A percentile compares a stretch with the other conserved stretches of the same genome.
These are phyloP conservation scores for Ustilago shanxiensis DNA, from an alignment of 1,284 basidiomycete genomes.

Conservation along the genomic window DNA sequence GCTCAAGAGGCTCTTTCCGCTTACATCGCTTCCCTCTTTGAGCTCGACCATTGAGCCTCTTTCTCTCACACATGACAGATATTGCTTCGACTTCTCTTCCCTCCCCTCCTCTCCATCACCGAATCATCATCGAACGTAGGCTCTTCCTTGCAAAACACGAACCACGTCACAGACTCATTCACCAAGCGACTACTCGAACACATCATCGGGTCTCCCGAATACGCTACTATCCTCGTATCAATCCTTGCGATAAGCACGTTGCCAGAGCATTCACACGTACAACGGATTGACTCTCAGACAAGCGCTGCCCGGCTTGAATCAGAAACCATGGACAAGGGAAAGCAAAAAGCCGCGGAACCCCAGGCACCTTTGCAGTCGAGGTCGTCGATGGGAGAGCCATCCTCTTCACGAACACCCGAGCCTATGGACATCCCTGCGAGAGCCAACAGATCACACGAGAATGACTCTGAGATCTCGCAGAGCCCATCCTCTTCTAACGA, in stretches of 20 bases:
- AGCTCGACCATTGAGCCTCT: neutral
- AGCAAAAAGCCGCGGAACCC: conserved; percentile 22
- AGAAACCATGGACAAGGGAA: conserved; percentile 31
- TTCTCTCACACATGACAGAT: too few relatives aligned
- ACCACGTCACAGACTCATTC: neutral
- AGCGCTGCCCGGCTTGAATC: neutral
- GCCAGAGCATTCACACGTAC: too few relatives aligned
- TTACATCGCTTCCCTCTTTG: neutral
- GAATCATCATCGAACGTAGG: neutral
- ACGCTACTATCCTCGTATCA: neutral
- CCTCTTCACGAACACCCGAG: conserved; percentile 10
- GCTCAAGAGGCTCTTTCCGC: neutral
- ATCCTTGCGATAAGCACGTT: too few relatives aligned
- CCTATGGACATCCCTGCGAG: conserved; percentile 21
- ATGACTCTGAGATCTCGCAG: neutral
- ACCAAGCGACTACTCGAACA: neutral
- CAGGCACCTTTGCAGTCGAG: neutral
- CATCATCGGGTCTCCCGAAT: neutral
- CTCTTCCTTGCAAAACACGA: neutral
- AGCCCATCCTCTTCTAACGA: conserved; percentile 2
- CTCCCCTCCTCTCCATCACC: neutral
- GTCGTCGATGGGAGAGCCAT: neutral
- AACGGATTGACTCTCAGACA: neutral
- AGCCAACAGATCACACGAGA: neutral
- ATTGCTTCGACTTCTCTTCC: neutral